These are phyloP conservation scores for Populus euphratica DNA, from an alignment of 345 rosid species.

Conservation along the genomic window DNA sequence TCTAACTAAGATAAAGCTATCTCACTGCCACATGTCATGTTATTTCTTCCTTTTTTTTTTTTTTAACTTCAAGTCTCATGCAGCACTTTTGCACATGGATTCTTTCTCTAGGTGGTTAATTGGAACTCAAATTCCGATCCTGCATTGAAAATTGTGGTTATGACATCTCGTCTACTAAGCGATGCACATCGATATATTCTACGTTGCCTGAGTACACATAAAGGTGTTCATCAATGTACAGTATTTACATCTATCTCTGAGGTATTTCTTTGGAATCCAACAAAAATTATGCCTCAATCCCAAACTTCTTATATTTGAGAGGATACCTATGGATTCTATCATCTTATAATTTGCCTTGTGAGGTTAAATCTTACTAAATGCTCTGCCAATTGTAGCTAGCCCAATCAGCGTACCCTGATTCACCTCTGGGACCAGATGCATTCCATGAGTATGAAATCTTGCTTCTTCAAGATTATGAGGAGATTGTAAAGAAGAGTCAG, in stretches of 20 bases:
- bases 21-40: too few relatives aligned
- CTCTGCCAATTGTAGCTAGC: slow-evolving; percentile 48
- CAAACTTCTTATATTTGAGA: too few relatives aligned
- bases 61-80: slow-evolving; percentile 7
- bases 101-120: slow-evolving; percentile 53
- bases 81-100: slow-evolving; percentile 6
- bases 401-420: slow-evolving; percentile 77
- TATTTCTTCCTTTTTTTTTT: not conserved
- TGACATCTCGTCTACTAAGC: slow-evolving; percentile 76
- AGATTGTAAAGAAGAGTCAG: slow-evolving; percentile 49
- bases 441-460: slow-evolving; percentile 76
- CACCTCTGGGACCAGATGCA: slow-evolving; percentile 94
- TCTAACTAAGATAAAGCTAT: too few relatives aligned
- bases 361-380: slow-evolving; percentile 9
- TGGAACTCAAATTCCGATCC: slow-evolving; percentile 59
- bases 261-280: slow-evolving; percentile 40
- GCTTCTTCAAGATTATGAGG: slow-evolving; percentile 94
- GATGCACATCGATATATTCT: slow-evolving; percentile 91
- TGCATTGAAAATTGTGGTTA: slow-evolving; percentile 54
- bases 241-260: slow-evolving; percentile 84
- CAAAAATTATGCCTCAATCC: too few relatives aligned
- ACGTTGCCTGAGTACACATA: slow-evolving; percentile 67
- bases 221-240: slow-evolving; percentile 46
- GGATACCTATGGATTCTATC: not conserved
- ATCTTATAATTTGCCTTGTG: not conserved